A percentile compares a stretch with the other conserved stretches of the same genome.
phyloP scores from a whole-genome alignment of 148 eudicot genomes.

The Rhododendron vialii region DNA sequence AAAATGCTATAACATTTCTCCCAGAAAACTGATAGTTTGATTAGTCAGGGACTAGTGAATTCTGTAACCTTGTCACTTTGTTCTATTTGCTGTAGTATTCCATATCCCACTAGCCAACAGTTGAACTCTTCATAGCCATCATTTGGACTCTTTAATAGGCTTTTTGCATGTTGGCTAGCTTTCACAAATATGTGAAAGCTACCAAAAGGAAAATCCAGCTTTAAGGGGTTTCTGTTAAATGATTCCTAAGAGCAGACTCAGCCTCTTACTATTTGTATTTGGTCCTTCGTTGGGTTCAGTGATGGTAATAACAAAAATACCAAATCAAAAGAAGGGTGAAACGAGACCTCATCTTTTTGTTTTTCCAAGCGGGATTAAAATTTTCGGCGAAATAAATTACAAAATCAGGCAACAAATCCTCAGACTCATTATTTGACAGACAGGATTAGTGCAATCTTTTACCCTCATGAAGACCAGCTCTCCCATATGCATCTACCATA shows the following conservation, averaged over 20 bases:
- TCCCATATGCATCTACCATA: constrained; percentile 90
- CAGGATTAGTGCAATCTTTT: constrained; percentile 1
- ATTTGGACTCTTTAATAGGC: neutral
- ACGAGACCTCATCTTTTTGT: neutral
- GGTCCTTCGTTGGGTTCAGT: neutral
- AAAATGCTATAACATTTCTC: neutral
- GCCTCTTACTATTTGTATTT: neutral
- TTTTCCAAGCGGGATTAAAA: neutral
- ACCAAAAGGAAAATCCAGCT: neutral
- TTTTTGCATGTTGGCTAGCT: neutral
- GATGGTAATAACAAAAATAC: neutral
- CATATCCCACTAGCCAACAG: neutral
- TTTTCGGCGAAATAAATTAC: neutral
- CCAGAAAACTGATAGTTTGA: neutral
- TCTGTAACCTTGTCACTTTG: neutral
- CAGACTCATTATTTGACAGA: neutral
- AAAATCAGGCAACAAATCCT: too few species aligned
- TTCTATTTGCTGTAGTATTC: neutral
- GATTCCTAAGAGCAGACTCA: neutral
- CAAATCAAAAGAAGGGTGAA: neutral
- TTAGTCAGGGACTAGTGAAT: neutral
- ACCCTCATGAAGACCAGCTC: constrained; percentile 79
- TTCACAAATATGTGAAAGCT: too few species aligned
- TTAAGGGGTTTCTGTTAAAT: neutral
- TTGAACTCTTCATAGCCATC: neutral